phyloP scores from a whole-genome alignment of 768 basidiomycete genomes.

The Mycena haematopus region DNA sequence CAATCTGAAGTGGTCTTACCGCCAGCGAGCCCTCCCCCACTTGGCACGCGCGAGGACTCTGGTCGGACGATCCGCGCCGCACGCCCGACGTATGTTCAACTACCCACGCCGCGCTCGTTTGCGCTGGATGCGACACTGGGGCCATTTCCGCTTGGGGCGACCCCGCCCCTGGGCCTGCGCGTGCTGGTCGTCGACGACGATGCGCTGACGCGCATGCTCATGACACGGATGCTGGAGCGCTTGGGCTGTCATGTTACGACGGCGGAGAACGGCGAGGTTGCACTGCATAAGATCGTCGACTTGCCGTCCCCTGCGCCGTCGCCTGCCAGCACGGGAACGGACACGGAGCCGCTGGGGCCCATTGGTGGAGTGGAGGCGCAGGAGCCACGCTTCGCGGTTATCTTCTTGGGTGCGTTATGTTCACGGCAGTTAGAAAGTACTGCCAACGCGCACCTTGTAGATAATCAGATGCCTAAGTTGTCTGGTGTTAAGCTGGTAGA shows the following conservation, averaged over 20 bases:
- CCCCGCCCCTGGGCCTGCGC: constrained; percentile 36
- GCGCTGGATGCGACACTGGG: constrained; percentile 1
- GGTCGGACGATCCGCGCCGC: constrained; percentile 9
- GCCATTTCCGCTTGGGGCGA: constrained; percentile 16
- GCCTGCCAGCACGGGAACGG: constrained; percentile 41
- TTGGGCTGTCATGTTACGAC: constrained; percentile 65
- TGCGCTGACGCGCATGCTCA: constrained; percentile 64
- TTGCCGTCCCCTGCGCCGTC: constrained; percentile 18
- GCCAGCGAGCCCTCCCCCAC: background rate
- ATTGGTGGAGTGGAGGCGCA: background rate
- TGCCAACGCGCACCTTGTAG: constrained; percentile 22
- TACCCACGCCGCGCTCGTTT: constrained; percentile 25
- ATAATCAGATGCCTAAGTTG: constrained; percentile 73
- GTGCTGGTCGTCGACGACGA: constrained; percentile 76
- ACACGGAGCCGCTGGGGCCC: constrained; percentile 34
- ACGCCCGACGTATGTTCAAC: constrained; percentile 28
- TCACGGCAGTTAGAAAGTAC: background rate
- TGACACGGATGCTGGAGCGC: constrained; percentile 68
- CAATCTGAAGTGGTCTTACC: background rate
- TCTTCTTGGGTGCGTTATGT: constrained; percentile 31
- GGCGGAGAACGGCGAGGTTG: constrained; percentile 72
- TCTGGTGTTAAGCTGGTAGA: constrained; percentile 62
- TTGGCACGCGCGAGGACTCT: background rate
- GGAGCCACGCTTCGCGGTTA: constrained; percentile 31
- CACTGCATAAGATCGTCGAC: constrained; percentile 61